Conservation (phyloP, 2,329 filamentous ascomycete species). For the Fusarium coicis region DNA sequence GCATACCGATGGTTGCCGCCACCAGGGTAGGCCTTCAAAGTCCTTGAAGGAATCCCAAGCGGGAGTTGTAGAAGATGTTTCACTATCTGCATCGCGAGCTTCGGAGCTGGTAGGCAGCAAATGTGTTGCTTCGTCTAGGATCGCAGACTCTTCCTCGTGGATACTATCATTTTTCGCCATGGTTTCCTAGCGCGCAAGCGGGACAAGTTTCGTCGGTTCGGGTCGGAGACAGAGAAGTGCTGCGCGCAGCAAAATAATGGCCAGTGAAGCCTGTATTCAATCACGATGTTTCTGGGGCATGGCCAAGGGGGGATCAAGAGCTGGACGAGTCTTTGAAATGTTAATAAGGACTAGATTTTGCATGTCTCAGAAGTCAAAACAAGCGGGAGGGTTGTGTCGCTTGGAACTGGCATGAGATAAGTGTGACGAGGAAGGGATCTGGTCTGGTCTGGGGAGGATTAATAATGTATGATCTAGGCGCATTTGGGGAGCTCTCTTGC, state of each 20-base stretch:
- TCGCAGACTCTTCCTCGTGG: conserved; percentile 11
- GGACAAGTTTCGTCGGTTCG: neutral
- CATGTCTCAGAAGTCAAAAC: conserved; percentile 24
- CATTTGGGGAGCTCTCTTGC: conserved; percentile 21
- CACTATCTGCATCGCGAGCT: conserved; percentile 9
- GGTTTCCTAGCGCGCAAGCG: conserved; percentile 1
- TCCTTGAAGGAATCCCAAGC: conserved; percentile 65
- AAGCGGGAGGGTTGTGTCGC: conserved; percentile 18
- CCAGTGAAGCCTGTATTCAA: conserved; percentile 17
- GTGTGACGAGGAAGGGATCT: conserved; percentile 29
- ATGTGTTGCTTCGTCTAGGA: conserved; percentile 50
- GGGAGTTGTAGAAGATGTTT: conserved; percentile 29
- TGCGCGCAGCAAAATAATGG: conserved; percentile 19
- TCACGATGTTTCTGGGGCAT: conserved; percentile 29
- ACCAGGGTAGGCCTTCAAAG: conserved; percentile 71
- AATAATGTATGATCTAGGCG: conserved; percentile 30
- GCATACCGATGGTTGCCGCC: conserved; percentile 70
- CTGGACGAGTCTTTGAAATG: conserved; percentile 1
- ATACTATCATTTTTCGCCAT: conserved; percentile 20
- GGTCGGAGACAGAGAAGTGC: neutral
- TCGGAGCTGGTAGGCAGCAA: conserved; percentile 50
- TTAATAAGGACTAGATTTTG: neutral
- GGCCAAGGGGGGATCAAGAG: conserved; percentile 9
- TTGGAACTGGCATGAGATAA: conserved; percentile 35
- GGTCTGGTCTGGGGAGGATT: conserved; percentile 21